Conservation (phyloP, 306 rosid genomes). For the Vigna hirtella region DNA sequence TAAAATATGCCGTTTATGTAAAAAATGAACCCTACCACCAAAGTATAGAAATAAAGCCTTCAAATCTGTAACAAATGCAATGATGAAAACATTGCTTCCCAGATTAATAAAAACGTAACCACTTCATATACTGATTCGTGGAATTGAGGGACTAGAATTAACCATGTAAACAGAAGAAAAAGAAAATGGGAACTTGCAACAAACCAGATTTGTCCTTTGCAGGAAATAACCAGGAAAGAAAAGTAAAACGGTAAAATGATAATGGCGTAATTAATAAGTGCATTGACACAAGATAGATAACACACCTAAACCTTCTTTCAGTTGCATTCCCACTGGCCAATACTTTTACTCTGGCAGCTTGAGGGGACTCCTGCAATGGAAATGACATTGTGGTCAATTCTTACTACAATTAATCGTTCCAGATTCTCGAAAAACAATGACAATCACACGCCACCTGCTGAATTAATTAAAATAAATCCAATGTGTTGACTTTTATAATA, state of each 20-base stretch:
- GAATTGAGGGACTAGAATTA: too few relatives aligned
- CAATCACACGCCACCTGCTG: conserved; percentile 27
- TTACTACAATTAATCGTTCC: neutral
- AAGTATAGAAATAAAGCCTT: too few relatives aligned
- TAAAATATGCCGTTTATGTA: too few relatives aligned
- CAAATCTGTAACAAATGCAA: too few relatives aligned
- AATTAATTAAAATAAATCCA: conserved; percentile 7
- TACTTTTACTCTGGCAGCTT: conserved; percentile 97
- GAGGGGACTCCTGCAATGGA: conserved; percentile 89
- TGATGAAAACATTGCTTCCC: too few relatives aligned
- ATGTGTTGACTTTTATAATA: neutral
- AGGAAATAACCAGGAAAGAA: conserved; percentile 6
- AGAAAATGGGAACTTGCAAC: neutral
- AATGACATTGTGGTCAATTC: conserved; percentile 41
- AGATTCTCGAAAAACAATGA: neutral
- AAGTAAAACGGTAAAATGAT: neutral
- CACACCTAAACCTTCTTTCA: conserved; percentile 96
- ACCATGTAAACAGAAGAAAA: too few relatives aligned
- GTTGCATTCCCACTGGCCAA: conserved; percentile 98
- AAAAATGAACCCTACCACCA: too few relatives aligned
- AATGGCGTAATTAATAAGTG: conserved; percentile 25
- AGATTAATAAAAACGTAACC: too few relatives aligned
- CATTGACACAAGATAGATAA: conserved; percentile 5
- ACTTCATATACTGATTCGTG: too few relatives aligned
- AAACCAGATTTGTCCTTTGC: neutral